Percentiles rank a stretch among this genome's conserved stretches.
phyloP scores from a whole-genome alignment of 139 green algal genomes.

The Chlorella sp. region DNA sequence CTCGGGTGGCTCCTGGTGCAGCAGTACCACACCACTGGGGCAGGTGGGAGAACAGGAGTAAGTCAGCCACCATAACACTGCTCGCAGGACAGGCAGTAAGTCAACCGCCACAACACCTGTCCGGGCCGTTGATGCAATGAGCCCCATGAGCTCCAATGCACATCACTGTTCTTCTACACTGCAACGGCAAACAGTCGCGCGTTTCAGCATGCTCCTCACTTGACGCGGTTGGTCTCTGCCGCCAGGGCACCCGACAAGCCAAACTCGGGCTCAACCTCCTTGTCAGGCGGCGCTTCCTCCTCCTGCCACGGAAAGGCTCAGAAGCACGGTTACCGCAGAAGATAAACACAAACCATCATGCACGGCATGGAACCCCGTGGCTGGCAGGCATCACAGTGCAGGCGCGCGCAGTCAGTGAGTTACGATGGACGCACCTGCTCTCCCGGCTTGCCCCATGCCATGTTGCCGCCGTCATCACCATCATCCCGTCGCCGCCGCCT shows the following conservation, averaged over 20 bases:
- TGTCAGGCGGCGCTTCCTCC: slow-evolving; percentile 35
- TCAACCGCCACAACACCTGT: too few species aligned
- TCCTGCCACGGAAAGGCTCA: neutral
- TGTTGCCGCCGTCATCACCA: slow-evolving; percentile 8
- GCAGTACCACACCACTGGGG: slow-evolving; percentile 70
- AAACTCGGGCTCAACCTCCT: slow-evolving; percentile 73
- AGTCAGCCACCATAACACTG: too few species aligned
- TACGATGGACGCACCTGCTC: neutral
- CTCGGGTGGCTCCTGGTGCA: slow-evolving; percentile 86
- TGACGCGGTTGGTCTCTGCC: slow-evolving; percentile 86
- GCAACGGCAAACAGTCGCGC: too few species aligned
- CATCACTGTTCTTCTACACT: too few species aligned
- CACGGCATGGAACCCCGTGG: too few species aligned
- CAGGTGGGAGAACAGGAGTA: neutral
- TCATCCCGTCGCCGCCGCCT: slow-evolving; percentile 6
- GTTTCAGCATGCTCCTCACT: slow-evolving; percentile 21
- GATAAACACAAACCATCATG: too few species aligned
- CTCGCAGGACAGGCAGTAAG: too few species aligned
- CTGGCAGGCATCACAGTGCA: too few species aligned
- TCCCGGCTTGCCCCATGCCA: slow-evolving; percentile 26
- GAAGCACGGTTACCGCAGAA: too few species aligned
- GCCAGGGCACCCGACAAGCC: slow-evolving; percentile 88
- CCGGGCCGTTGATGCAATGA: too few species aligned
- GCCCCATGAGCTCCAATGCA: too few species aligned
- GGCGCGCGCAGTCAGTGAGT: too few species aligned